Conservation (phyloP, 129 eudicot genomes). For the Kitagawia praeruptora region DNA sequence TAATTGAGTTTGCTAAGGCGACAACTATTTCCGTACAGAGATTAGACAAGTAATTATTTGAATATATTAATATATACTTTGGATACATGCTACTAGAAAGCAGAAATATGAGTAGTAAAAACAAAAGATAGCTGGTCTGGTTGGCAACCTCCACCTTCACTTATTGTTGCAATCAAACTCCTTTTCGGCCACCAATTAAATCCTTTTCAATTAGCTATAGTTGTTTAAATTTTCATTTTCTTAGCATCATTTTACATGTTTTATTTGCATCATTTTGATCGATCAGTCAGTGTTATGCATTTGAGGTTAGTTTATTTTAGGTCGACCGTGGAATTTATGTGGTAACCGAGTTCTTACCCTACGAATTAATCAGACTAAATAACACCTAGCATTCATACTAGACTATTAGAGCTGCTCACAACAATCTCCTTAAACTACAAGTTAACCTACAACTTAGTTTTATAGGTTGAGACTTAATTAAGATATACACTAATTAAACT, state of each 20-base stretch:
- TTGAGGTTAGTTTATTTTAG: background rate
- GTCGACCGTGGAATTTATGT: too few species aligned
- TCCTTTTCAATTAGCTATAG: background rate
- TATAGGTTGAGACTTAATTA: too few species aligned
- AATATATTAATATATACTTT: background rate
- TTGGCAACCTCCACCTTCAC: background rate
- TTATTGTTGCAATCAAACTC: background rate
- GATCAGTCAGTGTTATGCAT: background rate
- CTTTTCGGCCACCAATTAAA: background rate
- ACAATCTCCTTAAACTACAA: too few species aligned
- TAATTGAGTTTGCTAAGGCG: conserved; percentile 4
- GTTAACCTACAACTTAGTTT: too few species aligned
- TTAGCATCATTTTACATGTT: conserved; percentile 1
- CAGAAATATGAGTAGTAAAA: background rate
- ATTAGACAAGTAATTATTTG: background rate
- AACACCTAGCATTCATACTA: too few species aligned
- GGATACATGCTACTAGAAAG: background rate
- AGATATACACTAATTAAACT: too few species aligned
- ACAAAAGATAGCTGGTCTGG: background rate
- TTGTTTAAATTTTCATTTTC: background rate
- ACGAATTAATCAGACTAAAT: too few species aligned
- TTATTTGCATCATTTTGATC: background rate
- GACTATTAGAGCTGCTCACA: too few species aligned
- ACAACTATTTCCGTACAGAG: background rate
- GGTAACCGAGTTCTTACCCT: too few species aligned